Evolutionary conservation across 106 monocot species (phyloP), one percentile per base, ranked within the genome.

Genomic region (Apostasia shenzhenica): DNA sequence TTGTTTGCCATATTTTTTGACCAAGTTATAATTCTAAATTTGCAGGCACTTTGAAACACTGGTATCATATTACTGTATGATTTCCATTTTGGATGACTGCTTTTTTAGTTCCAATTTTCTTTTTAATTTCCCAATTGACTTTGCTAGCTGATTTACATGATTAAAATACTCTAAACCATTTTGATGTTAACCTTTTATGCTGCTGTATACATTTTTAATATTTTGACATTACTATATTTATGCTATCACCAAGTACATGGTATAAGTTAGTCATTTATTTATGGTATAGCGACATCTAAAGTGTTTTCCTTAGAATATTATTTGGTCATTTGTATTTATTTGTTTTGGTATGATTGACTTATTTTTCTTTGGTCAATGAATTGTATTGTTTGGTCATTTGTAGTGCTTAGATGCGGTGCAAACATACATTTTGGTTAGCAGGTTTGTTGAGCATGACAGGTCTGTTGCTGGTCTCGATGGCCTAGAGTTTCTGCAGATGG

Each of bases 401-500:
- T 61, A 89, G 89, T 78, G 57, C 73, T 82, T 99, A 75, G 90
- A 99, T 80, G 99, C 93, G 79, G 83, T 99, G 64, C 99, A 99
- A 53, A 87, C 93, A 4, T 99, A 99, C 75, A 93, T 99, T 78
- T 77, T 99, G 3, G 73, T 84, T 48, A 58, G 70, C 55, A 80
- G 83, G 54, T 67, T 65, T 57, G 55, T 66, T 61, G 75, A 72
- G 46, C 45, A 52, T 55, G 59, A 61, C 45, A 71, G 68, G 37
- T 54, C 55, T 3, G 54, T 70, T 71, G 74, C n/a, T 72, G 67
- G 69, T 75, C 10, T 57, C 55, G 75, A 79, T 67, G 70, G 66
- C 48, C 46, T 70, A 54, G 81, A 85, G 39, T 73, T 84, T 79
- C 67, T 92, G 11, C 71, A 84, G 49, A 67, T 63, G 76, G 97